Evolutionary conservation across 2,329 filamentous ascomycete genomes (phyloP), one percentile per base, ranked within the genome.

Genomic region (Paramyrothecium sp.): DNA sequence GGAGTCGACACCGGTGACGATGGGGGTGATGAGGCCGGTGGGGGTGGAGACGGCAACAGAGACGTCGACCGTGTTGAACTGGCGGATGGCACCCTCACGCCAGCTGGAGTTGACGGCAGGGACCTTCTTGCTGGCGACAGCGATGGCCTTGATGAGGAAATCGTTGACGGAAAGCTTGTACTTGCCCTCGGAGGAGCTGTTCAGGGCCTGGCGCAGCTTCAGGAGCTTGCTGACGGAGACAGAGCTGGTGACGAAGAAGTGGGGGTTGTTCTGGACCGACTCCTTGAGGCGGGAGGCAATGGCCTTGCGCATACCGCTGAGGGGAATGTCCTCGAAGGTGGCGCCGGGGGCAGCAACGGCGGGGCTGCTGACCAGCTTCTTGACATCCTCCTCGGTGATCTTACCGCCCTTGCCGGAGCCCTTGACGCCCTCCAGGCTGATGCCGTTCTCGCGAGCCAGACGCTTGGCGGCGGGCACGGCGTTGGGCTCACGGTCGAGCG

Each of bases 101-200:
- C 95, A 99, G 75, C 91, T 94, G 53, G 93, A 93, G 86, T 99
- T 99, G 78, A 93, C 95, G 63, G 90, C 86, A 58, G 95, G 95
- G 52, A 98, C 93, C 85, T 97, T 97, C 80, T 89, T 89, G 73
- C 89, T 92, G 61, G 95, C 95, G 61, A 90, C 81, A 58, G 87
- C 91, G 58, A 94, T 91, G 66, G 94, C 95, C 86, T 99, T 99
- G 85, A 99, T 92, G 62, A 99, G 84, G 85, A 99, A 97, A 79
- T 99, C 95, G 79, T 99, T 99, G 79, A 99, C 92, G n/a, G 93
- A 97, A 58, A 99, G 90, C 87, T 97, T 99, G 87, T 97, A 99
- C 78, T 92, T 88, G 79, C 94, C 95, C 61, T 97, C 89, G 51
- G 91, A 82, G 13, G 90, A 88, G 72, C 87, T 86, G 81, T 99